Evolutionary conservation across 371 early-diverging fungal species (phyloP), one percentile per base, ranked within the genome.

Genomic region (Apophysomyces trapeziformis): DNA sequence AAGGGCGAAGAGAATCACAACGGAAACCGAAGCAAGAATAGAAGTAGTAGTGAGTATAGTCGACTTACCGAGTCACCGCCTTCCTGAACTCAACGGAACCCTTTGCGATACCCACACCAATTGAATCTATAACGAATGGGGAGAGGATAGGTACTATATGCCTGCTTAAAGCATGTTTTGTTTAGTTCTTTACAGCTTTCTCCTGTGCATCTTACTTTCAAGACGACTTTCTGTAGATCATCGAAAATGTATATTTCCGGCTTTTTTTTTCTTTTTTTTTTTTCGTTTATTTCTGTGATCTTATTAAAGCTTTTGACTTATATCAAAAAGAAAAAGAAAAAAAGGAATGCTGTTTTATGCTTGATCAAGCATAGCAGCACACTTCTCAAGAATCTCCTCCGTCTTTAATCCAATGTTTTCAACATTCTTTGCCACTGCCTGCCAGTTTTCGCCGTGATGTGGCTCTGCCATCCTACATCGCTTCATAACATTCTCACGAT

Each of bases 361-460:
- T 63, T 64, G 45, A 56, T 75, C 73, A 43, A 78, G 64, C 32
- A 60, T 65, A 1, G 82, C 80, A 21, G 90, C 91, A 35, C 89
- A 87, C 7, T 91, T 60, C 56, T 78, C 75, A 16, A 95, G 62
- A 21, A 93, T 85, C 36, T 92, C 89, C 13, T 88, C 91, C 7
- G 84, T 79, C 16, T 76, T 75, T 64, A 86, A 87, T 21, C 93
- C 92, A 38, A 85, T 72, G 73, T 93, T 92, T 26, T 67, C 72
- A 68, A 92, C 70, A 68, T 91, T 87, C 75, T 98, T 98, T 16
- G 93, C 84, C 16, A 88, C 86, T 0, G 77, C 67, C 64, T 91
- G 92, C 98, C 98, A 98, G 58, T 77, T 60, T 70, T 94, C 93
- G 38, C 98, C 98, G 71, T 97, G 96, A 56, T 85, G 87, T 8